Base-by-base conservation (phyloP, 352 stramenopile species). In the Phytophthora pistaciae region DNA sequence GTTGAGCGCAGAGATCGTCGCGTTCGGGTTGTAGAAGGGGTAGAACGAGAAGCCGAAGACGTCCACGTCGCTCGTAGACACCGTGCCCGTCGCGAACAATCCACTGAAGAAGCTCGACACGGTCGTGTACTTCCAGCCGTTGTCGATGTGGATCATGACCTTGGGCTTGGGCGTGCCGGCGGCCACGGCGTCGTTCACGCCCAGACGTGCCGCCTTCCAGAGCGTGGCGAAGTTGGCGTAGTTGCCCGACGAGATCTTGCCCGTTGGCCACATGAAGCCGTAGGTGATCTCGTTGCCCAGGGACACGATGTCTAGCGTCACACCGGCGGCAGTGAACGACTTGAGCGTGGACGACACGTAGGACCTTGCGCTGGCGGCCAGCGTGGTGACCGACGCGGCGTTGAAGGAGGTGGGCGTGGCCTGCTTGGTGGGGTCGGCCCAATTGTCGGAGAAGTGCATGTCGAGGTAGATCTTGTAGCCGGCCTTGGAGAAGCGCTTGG, bases 101-200 rank as follows among this genome's bases (percentile, higher is more conserved):
- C 66, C 38, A n/a, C 71, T 21, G 52, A 82, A 82, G 46, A 79
- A 82, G 63, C 60, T 72, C 50, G 63, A 69, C 20, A 82, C 11
- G 1, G 70, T 79, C 53, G 64, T 57, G 31, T 72, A 61, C 71
- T 82, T 82, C 74, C 75, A 82, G 0, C 71, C 71, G 33, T 77
- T 82, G 60, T 79, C 71, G 5, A 82, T 14, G 54, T 82, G 71
- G 53, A 82, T 69, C 75, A 82, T 82, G 29, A 82, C 71, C 29
- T 79, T 78, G 5, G 75, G 75, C 11, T 81, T 53, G 10, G 54
- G 64, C 2, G 66, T 74, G 4, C 74, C 74, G 3, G 62, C 62
- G 0, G 29, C 61, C 5, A 81, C 74, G 10, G 74, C 74, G 44
- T 76, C 70, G 10, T 40, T 62, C 40, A 81, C 74, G 10, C 74